Base-by-base conservation (phyloP, 768 basidiomycete species). In the Calvatia gigantea region DNA sequence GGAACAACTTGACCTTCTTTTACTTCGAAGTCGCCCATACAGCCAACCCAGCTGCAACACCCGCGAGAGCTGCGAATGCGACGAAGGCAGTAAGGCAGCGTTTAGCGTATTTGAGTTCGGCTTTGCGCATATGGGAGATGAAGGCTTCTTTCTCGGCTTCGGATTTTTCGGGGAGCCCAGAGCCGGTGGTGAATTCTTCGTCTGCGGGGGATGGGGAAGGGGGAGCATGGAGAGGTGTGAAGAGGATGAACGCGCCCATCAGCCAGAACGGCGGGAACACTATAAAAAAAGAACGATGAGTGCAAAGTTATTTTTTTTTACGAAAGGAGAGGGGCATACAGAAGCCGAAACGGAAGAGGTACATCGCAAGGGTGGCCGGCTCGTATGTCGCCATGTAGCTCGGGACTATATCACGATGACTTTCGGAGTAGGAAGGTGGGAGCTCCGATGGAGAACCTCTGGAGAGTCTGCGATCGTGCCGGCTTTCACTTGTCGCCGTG, bases 181-280 rank as follows among this genome's bases (percentile, higher is more conserved):
- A 42, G 6, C 33, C 43, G 12, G 76, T 72, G 7, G 67, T 66
- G 7, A 68, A 66, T 5, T 62, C 61, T 4, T 65, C 62, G 1
- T 35, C 46, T 31, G 6, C 17, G 8, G 29, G 2, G 4, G 65
- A 61, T n/a, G n/a, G n/a, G 14, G 67, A 41, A 2, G 69, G 67
- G 12, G 76, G 74, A 33, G 77, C 72, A 37, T 73, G 79, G 46
- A 85, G 67, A 8, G 84, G 82, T 6, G 75, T 77, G 44, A 79
- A 65, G 17, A 85, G 74, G 60, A 86, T 81, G 63, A 80, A 71
- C 25, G 77, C 73, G 19, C 84, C 83, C 51, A 84, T 70, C 42
- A 78, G 72, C 84, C 84, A 85, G 65, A 86, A 85, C 37, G 79
- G 71, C 2, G 80, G 81, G 65, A 85, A 85, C 48, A 85, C 84